phyloP scores from a whole-genome alignment of 345 rosid species.

The Lepidium didymum region DNA sequence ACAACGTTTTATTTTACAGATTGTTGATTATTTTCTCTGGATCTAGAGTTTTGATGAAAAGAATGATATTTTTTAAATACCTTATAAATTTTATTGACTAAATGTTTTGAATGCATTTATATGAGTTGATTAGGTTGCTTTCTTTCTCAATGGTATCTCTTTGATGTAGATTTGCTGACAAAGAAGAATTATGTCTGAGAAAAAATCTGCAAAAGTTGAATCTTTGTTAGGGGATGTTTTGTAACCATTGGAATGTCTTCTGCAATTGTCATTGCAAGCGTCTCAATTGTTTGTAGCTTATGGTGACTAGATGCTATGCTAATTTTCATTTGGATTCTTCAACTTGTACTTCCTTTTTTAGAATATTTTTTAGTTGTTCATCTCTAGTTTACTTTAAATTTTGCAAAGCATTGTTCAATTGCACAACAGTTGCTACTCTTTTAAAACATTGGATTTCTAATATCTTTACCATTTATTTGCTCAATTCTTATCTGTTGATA shows the following conservation, averaged over 20 bases:
- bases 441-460: constrained; percentile 6
- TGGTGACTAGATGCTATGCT: constrained; percentile 25
- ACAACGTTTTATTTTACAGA: too few relatives aligned
- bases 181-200: constrained; percentile 26
- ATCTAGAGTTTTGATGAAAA: too few relatives aligned
- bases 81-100: too few relatives aligned
- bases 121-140: too few relatives aligned
- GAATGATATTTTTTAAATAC: too few relatives aligned
- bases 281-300: constrained; percentile 9
- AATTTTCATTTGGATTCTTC: constrained; percentile 28
- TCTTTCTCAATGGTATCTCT: too few relatives aligned
- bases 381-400: constrained; percentile 13
- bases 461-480: too few relatives aligned
- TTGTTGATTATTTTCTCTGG: too few relatives aligned
- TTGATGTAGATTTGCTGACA: background rate
- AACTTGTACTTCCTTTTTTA: background rate
- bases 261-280: constrained; percentile 12
- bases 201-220: background rate
- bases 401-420: constrained; percentile 23
- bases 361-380: constrained; percentile 2
- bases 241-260: constrained; percentile 2
- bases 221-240: constrained; percentile 3
- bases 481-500: background rate
- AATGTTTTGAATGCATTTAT: too few relatives aligned
- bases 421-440: constrained; percentile 23